Conservation (phyloP, 306 rosid genomes). For the Glycyrrhiza uralensis region DNA sequence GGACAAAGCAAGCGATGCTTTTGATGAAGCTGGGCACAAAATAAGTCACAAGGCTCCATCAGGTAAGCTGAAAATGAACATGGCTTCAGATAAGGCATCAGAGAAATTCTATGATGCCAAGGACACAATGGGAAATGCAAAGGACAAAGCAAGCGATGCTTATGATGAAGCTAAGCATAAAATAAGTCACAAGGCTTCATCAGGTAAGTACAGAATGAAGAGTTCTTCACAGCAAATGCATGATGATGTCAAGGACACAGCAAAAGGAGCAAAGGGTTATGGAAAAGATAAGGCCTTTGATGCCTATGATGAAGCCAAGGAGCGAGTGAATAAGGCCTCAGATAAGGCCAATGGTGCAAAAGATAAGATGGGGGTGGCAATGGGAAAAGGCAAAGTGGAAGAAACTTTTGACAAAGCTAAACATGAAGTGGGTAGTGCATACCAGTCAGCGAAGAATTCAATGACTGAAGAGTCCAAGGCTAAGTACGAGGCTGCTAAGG, state of each 20-base stretch:
- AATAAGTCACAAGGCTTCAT: not conserved
- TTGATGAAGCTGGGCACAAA: no score
- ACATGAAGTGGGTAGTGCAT: constrained; percentile 26
- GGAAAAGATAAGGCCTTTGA: constrained; percentile 10
- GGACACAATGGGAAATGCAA: no score
- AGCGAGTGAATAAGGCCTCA: not conserved
- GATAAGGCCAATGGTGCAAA: constrained; percentile 20
- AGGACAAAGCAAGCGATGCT: constrained; percentile 17
- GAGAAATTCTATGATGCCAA: constrained; percentile 19
- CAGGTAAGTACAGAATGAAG: not conserved
- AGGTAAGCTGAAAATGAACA: not conserved
- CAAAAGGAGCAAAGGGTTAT: not conserved
- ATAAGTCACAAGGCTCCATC: no score
- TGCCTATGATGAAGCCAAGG: constrained; percentile 17
- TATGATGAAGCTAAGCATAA: not conserved
- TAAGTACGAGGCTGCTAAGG: constrained; percentile 58
- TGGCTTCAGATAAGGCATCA: not conserved
- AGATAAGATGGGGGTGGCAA: constrained; percentile 8
- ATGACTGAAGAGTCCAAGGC: constrained; percentile 32
- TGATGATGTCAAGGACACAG: constrained; percentile 9
- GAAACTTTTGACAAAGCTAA: constrained; percentile 39
- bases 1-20: no score
- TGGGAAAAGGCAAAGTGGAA: constrained; percentile 18
- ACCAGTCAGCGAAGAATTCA: constrained; percentile 24
- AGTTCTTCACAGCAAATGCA: constrained; percentile 7